Base-by-base conservation (phyloP, 768 basidiomycete species). In the Suillus discolor region DNA sequence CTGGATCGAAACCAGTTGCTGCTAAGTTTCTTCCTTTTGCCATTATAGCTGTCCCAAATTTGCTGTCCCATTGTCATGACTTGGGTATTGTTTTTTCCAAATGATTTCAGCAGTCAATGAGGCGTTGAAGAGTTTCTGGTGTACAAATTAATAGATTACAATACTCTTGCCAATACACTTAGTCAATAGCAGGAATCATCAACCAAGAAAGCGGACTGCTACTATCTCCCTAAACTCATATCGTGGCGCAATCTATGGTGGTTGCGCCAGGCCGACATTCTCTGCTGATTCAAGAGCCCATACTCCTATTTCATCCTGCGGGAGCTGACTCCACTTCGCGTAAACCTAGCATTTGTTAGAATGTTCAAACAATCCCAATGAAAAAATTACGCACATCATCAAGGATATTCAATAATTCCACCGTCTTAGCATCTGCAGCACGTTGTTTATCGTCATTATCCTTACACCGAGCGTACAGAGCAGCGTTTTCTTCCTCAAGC, bases 241-340 rank as follows among this genome's bases (percentile, higher is more conserved):
- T 11, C 57, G n/a, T 39, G 38, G 38, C 2, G 57, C 25, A 25
- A 28, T 39, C 44, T 53, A 72, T 7, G 62, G 62, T 12, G 65
- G 66, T 5, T 57, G 80, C 6, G 80, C 67, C 2, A 82, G 60
- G 5, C 74, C 75, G 11, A 77, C 67, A 23, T 75, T 77, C 69
- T 84, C 81, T 3, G 79, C 79, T 0, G 74, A 69, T 63, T 77
- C 73, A 63, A 84, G 64, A 13, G 79, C 71, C 82, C 82, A 83
- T 25, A 79, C 77, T 55, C 84, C 82, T n/a, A 92, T 85, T 34
- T 89, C 85, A n/a, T 90, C 88, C 61, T 82, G 79, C 1, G 89
- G 87, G 9, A 90, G 71, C 34, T 82, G 78, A 63, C 76, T 74
- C 87, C 89, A 91, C 62, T 79, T 80, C 13, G 79, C 75, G 61